phyloP scores from a whole-genome alignment of 257 asterid species.

The Plantago elongata region DNA sequence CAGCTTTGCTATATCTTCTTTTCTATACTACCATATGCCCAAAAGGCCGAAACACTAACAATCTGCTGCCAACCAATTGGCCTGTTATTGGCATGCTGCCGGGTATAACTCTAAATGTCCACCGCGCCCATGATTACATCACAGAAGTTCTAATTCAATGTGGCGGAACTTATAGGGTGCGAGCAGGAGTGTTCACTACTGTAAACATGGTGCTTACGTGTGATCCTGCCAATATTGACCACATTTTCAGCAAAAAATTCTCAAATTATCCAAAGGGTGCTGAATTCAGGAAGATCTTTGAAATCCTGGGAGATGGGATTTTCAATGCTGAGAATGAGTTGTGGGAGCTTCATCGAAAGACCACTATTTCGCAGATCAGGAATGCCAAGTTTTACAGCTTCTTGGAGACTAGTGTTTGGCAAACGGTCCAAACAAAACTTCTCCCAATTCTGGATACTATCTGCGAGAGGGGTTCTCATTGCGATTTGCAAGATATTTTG shows the following conservation, averaged over 20 bases:
- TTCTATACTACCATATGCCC: background rate
- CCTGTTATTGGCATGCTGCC: constrained; percentile 26
- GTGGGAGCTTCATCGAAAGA: constrained; percentile 11
- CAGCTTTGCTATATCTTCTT: background rate
- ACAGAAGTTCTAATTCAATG: constrained; percentile 14
- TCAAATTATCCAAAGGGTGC: constrained; percentile 28
- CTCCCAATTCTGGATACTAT: background rate
- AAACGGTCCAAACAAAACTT: background rate
- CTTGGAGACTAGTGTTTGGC: background rate
- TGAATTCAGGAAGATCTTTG: constrained; percentile 19
- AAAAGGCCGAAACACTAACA: background rate
- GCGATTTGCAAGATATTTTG: constrained; percentile 4
- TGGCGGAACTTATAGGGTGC: constrained; percentile 18
- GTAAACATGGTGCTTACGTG: constrained; percentile 17
- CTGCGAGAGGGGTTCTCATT: background rate
- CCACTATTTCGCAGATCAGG: background rate
- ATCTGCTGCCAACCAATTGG: constrained; percentile 18
- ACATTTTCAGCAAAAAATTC: constrained; percentile 22
- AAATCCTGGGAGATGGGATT: constrained; percentile 25
- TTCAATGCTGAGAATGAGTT: constrained; percentile 21
- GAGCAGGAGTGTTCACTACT: constrained; percentile 16
- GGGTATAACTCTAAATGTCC: constrained; percentile 7
- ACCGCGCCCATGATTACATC: constrained; percentile 5
- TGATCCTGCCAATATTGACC: constrained; percentile 25
- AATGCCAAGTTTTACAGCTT: background rate